A percentile compares a stretch with the other conserved stretches of the same genome.
These are phyloP conservation scores for Blastobotrys elegans DNA, from an alignment of 1,139 yeast species.

Conservation along the genomic window DNA sequence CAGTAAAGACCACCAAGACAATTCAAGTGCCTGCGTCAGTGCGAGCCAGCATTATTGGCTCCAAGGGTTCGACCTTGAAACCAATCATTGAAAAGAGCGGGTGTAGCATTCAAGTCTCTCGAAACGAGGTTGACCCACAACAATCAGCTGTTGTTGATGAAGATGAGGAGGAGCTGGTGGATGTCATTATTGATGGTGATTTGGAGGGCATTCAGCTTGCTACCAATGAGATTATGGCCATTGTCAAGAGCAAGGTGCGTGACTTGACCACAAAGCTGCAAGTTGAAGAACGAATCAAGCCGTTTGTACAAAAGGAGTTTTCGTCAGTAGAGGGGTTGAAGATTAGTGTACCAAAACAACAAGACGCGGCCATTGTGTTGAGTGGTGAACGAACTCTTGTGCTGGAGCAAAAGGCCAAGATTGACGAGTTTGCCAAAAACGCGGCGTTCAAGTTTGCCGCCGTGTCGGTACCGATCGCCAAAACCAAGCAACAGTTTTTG, in stretches of 20 bases:
- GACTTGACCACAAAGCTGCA: constrained; percentile 30
- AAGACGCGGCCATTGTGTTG: constrained; percentile 37
- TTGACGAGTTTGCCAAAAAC: constrained; percentile 44
- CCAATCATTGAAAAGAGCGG: constrained; percentile 70
- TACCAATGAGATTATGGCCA: constrained; percentile 59
- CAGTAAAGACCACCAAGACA: constrained; percentile 52
- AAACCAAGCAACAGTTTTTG: constrained; percentile 47
- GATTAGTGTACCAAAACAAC: constrained; percentile 32
- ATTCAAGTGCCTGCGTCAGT: constrained; percentile 73
- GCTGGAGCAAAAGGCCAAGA: constrained; percentile 43
- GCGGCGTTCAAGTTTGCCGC: constrained; percentile 33
- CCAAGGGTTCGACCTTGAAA: constrained; percentile 77
- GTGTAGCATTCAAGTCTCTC: constrained; percentile 69
- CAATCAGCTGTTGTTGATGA: constrained; percentile 34
- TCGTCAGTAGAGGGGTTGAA: constrained; percentile 31
- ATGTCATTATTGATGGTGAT: constrained; percentile 76
- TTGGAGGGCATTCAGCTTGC: constrained; percentile 78
- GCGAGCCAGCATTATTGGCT: constrained; percentile 81
- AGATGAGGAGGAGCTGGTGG: constrained; percentile 50
- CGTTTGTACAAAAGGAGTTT: constrained; percentile 24
- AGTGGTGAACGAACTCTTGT: constrained; percentile 65
- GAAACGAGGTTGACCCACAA: constrained; percentile 17
- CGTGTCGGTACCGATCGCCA: constrained; percentile 46
- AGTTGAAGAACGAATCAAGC: constrained; percentile 38
- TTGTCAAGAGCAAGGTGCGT: constrained; percentile 63